Conservation (phyloP, 1,284 basidiomycete genomes). For the Gymnopus androsaceus region DNA sequence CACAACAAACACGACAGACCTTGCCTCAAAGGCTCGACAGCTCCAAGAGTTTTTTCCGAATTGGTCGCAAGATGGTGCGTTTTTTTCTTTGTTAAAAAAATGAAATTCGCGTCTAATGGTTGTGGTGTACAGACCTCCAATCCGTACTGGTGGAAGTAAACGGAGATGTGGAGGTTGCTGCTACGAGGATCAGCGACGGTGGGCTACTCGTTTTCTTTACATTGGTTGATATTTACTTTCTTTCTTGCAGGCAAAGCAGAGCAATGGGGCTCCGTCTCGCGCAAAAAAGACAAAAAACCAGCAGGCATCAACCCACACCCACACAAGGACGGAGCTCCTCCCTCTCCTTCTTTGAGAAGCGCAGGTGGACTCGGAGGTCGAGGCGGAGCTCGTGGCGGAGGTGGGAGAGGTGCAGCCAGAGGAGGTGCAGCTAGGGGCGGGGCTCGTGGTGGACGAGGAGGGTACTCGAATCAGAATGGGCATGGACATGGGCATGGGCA, state of each 20-base stretch:
- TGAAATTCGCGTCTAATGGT: conserved; percentile 14
- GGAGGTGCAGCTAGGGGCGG: conserved; percentile 51
- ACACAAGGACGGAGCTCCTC: conserved; percentile 48
- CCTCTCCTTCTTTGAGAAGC: conserved; percentile 41
- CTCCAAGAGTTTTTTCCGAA: conserved; percentile 78
- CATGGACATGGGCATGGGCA: too few species aligned
- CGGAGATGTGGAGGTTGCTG: conserved; percentile 78
- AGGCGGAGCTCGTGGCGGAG: conserved; percentile 60
- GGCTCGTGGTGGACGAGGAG: conserved; percentile 44
- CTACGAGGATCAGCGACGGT: conserved; percentile 82
- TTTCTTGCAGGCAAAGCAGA: conserved; percentile 64
- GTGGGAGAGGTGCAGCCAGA: conserved; percentile 48
- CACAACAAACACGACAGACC: conserved; percentile 31
- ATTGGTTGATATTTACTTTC: conserved; percentile 17
- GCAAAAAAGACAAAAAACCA: conserved; percentile 85
- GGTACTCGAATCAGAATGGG: conserved; percentile 32
- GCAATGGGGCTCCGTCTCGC: conserved; percentile 85
- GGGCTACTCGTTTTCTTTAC: conserved; percentile 19
- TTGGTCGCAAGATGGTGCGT: conserved; percentile 76
- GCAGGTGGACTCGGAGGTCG: conserved; percentile 61
- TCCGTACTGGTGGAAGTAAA: conserved; percentile 71
- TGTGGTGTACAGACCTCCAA: conserved; percentile 61
- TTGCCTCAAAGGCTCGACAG: conserved; percentile 49
- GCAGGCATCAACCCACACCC: too few species aligned
- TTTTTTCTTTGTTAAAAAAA: conserved; percentile 28